Percentiles rank a stretch among this genome's conserved stretches.
Evolutionary conservation across 208 protist genomes (phyloP).

Genomic region (Crithidia brevicula): DNA sequence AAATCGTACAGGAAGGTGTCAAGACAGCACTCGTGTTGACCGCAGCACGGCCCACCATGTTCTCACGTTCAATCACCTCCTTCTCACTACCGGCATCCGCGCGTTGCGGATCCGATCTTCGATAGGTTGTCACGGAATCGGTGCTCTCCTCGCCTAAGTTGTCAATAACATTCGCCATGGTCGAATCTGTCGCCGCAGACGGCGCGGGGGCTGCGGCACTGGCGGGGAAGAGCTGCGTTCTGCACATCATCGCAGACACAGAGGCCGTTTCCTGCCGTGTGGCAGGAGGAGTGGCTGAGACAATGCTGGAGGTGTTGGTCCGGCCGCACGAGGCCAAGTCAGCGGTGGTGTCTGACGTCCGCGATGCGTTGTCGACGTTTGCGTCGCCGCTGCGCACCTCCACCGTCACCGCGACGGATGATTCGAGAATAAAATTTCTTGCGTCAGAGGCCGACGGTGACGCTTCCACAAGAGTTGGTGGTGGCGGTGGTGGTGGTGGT

Average conservation of each 20-base stretch:
- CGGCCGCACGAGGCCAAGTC: slow-evolving; percentile 1
- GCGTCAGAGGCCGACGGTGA: background rate
- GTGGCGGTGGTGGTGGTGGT: background rate
- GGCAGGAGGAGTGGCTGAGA: background rate
- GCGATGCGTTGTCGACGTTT: background rate
- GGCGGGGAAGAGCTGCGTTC: background rate
- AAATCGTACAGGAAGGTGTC: slow-evolving; percentile 20
- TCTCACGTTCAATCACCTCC: background rate
- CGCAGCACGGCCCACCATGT: background rate
- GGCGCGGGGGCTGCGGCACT: background rate
- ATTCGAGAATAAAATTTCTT: background rate
- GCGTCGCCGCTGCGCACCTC: background rate
- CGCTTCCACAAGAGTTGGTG: background rate
- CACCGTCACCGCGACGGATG: background rate
- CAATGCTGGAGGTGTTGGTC: background rate
- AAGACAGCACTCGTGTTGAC: slow-evolving; percentile 1
- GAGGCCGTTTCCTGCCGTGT: background rate
- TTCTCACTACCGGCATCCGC: background rate
- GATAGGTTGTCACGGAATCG: background rate
- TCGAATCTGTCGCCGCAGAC: background rate
- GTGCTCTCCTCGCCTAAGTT: background rate
- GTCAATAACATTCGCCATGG: background rate
- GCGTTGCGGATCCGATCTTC: background rate
- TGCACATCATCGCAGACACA: background rate
- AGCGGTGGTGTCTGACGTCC: background rate